Base-by-base conservation (phyloP, 1,284 basidiomycete species). In the Fomes fomentarius region DNA sequence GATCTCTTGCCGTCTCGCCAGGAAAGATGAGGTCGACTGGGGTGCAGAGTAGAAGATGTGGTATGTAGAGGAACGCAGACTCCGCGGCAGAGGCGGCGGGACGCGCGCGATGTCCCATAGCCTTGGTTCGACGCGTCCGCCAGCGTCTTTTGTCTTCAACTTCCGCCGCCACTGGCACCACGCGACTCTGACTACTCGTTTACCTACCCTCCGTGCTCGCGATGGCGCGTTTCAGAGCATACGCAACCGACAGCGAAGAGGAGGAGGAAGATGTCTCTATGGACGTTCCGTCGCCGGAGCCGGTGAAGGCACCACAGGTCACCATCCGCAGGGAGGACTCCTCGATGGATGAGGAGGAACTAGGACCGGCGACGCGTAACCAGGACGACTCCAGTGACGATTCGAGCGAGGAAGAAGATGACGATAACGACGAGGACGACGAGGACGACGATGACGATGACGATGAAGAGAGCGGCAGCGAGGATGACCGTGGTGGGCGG, bases 361-460 rank as follows among this genome's bases (percentile, higher is more conserved):
- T 54, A 12, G 41, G 43, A n/a, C 37, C 44, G 10, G 50, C 37
- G 24, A 31, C 50, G 34, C 50, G 46, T 40, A 48, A 21, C 9
- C 33, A 44, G 19, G 43, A 39, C 17, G 47, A 38, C 2, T 45
- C 56, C 1, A 57, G 59, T 5, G 46, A 54, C 8, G 47, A 47
- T 5, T 53, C 48, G 15, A 47, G 51, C 4, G 58, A 49, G 6
- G 52, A 54, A 1, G 62, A 61, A 3, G 62, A 53, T 11, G 48
- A 41, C 2, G 45, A 53, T 11, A 45, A 41, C 2, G 45, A 51
- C 3, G 50, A 53, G 3, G 52, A 47, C 9, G 54, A 48, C 54
- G 80, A 83, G 62, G 61, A 72, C 14, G 71, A 73, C 21, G 63
- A 60, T 1, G 61, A 50, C 4, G 57, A 58, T 7, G 61, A 57